phyloP scores from a whole-genome alignment of 306 rosid species.

The Notholithocarpus densiflorus region DNA sequence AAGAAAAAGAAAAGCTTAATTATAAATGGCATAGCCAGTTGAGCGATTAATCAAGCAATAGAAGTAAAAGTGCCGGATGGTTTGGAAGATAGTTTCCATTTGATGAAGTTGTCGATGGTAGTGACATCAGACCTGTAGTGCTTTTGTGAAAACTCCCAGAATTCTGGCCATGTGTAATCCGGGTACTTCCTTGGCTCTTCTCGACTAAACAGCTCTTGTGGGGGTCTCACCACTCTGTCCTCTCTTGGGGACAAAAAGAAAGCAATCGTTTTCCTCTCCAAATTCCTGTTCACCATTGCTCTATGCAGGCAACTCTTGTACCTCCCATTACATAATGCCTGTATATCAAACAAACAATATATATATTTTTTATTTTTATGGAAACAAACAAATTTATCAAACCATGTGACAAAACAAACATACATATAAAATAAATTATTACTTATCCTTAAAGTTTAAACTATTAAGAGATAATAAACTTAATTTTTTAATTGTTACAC shows the following conservation, averaged over 20 bases:
- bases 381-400: not conserved
- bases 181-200: conserved; percentile 53
- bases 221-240: conserved; percentile 55
- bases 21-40: too few species aligned
- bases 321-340: conserved; percentile 57
- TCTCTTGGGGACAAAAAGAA: conserved; percentile 47
- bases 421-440: too few species aligned
- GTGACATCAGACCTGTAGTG: conserved; percentile 55
- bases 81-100: conserved; percentile 35
- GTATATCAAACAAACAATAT: not conserved
- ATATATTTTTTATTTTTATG: too few species aligned
- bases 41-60: not conserved
- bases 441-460: too few species aligned
- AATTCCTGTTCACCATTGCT: conserved; percentile 46
- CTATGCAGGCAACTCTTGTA: conserved; percentile 65
- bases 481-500: too few species aligned
- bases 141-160: conserved; percentile 48
- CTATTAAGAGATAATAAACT: too few species aligned
- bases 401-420: too few species aligned
- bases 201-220: conserved; percentile 28
- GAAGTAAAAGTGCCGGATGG: conserved; percentile 3
- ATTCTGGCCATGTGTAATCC: conserved; percentile 57
- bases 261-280: conserved; percentile 46
- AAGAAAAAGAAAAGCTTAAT: too few species aligned
- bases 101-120: conserved; percentile 47